These are phyloP conservation scores for Omphalea diandra DNA, from an alignment of 441 rosid species.

Conservation along the genomic window DNA sequence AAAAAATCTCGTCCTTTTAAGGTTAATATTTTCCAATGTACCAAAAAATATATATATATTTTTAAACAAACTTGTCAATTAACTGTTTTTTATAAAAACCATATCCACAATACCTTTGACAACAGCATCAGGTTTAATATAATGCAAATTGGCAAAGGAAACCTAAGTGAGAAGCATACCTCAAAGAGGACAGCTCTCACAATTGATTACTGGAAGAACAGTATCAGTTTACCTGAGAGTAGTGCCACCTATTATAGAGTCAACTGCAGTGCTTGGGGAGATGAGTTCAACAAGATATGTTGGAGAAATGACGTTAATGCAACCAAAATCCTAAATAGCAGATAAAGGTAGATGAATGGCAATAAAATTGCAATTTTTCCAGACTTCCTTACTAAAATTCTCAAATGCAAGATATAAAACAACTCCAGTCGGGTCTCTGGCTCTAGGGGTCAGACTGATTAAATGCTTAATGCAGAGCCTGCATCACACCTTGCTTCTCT, in stretches of 20 bases:
- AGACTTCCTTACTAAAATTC: conserved; percentile 43
- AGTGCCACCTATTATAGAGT: conserved; percentile 38
- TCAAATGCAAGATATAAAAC: conserved; percentile 52
- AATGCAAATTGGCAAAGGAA: conserved; percentile 32
- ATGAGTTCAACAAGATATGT: conserved; percentile 33
- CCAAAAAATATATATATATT: background rate
- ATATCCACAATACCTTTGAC: background rate
- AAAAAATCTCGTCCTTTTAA: too few relatives aligned
- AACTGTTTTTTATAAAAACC: background rate
- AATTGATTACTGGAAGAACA: conserved; percentile 35
- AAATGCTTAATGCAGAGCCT: conserved; percentile 58
- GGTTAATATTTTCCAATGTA: background rate
- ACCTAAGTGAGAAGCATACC: conserved; percentile 59
- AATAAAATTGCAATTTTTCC: conserved; percentile 16
- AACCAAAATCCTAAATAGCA: conserved; percentile 23
- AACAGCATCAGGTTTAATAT: conserved; percentile 19
- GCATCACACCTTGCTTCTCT: conserved; percentile 58
- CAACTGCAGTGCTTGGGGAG: conserved; percentile 42
- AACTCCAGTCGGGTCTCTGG: conserved; percentile 45
- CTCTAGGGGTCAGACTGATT: conserved; percentile 53
- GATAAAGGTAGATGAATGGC: conserved; percentile 25
- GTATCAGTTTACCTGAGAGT: conserved; percentile 39
- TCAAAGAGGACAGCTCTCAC: conserved; percentile 61
- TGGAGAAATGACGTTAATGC: conserved; percentile 30
- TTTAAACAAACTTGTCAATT: background rate